phyloP scores from a whole-genome alignment of 2,329 filamentous ascomycete species.

The Aschersonia sp. region DNA sequence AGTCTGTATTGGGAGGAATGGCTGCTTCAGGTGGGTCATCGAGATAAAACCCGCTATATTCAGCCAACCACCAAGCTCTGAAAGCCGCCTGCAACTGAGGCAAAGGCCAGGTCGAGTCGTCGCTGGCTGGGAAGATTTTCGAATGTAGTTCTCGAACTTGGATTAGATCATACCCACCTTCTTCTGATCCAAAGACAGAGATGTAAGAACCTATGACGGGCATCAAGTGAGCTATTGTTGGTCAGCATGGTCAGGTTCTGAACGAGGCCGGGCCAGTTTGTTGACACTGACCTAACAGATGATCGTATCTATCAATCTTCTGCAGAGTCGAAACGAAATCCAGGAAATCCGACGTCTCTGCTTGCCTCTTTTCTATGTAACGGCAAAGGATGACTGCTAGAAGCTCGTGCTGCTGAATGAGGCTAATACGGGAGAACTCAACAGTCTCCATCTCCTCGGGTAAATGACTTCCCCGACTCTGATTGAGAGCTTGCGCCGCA shows the following conservation, averaged over 20 bases:
- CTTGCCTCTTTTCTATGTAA: conserved; percentile 62
- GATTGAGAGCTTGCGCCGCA: conserved; percentile 60
- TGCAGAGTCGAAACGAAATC: conserved; percentile 54
- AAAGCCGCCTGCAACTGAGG: conserved; percentile 67
- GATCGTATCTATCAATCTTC: conserved; percentile 64
- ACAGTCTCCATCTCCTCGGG: conserved; percentile 62
- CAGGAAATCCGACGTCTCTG: conserved; percentile 57
- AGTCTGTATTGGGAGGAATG: conserved; percentile 43
- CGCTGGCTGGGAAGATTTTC: conserved; percentile 49
- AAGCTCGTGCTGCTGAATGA: conserved; percentile 81
- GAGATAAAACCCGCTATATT: conserved; percentile 82
- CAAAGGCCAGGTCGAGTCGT: conserved; percentile 57
- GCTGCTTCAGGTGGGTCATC: conserved; percentile 51
- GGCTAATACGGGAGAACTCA: conserved; percentile 64
- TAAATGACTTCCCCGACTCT: conserved; percentile 32
- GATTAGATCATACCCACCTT: conserved; percentile 50
- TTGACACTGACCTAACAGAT: conserved; percentile 30
- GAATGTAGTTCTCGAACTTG: conserved; percentile 59
- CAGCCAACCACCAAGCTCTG: conserved; percentile 74
- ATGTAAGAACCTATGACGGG: conserved; percentile 68
- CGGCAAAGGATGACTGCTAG: conserved; percentile 68
- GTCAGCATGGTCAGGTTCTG: conserved; percentile 4
- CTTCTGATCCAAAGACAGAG: conserved; percentile 62
- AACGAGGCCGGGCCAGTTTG: not conserved
- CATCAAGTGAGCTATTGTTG: conserved; percentile 55